phyloP scores from a whole-genome alignment of 345 rosid species.

The Xanthoceras sorbifolium region DNA sequence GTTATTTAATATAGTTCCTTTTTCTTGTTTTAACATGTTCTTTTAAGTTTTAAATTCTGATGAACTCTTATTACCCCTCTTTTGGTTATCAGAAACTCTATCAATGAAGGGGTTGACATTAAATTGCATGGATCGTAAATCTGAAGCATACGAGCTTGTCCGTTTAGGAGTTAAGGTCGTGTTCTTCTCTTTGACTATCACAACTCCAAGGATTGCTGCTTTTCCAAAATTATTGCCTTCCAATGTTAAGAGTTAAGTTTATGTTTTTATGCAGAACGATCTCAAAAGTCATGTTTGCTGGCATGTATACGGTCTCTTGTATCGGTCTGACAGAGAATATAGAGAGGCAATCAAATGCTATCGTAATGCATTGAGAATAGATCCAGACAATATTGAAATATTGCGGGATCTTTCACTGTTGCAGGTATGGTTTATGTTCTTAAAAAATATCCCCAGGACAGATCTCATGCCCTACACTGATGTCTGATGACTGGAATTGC shows the following conservation, averaged over 20 bases:
- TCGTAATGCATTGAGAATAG: slow-evolving; percentile 89
- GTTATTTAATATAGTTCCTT: neutral
- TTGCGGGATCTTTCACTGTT: slow-evolving; percentile 90
- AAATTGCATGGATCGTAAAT: slow-evolving; percentile 98
- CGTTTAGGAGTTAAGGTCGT: slow-evolving; percentile 89
- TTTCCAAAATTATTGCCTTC: slow-evolving; percentile 18
- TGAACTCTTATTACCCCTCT: slow-evolving; percentile 2
- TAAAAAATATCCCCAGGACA: neutral
- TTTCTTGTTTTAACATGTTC: neutral
- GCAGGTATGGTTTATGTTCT: slow-evolving; percentile 58
- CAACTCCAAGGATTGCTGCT: neutral
- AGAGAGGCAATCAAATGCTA: slow-evolving; percentile 99
- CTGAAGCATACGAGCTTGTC: slow-evolving; percentile 98
- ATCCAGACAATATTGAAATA: slow-evolving; percentile 98
- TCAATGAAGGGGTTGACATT: slow-evolving; percentile 98
- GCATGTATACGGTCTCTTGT: slow-evolving; percentile 98
- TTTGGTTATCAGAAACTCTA: slow-evolving; percentile 71
- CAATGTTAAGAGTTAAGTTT: slow-evolving; percentile 19
- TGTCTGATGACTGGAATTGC: neutral
- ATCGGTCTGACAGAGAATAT: slow-evolving; percentile 98
- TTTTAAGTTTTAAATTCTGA: neutral
- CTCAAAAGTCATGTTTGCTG: slow-evolving; percentile 99
- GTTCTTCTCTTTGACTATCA: slow-evolving; percentile 21
- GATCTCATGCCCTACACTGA: neutral
- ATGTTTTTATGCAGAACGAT: slow-evolving; percentile 75